Evolutionary conservation across 2,329 filamentous ascomycete species (phyloP), one percentile per base, ranked within the genome.

Genomic region (Plenodomus biglobosus): DNA sequence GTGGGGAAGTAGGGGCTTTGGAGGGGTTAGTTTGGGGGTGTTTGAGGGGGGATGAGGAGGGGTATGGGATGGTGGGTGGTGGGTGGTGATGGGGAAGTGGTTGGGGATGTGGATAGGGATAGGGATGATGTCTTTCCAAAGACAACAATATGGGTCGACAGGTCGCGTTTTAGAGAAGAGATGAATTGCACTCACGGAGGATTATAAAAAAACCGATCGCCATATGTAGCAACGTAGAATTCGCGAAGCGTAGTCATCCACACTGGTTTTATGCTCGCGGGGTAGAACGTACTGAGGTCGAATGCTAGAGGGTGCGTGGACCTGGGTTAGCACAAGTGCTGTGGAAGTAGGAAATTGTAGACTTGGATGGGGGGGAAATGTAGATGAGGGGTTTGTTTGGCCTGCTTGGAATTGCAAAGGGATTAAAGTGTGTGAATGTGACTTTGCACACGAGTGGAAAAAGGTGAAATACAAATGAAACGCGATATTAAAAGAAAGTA

Each of bases 191-290:
- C 68, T 57, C 64, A 72, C 34, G 84, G 84, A 1, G 82, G 76
- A 3, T 73, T 62, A 27, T 77, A 74, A 71, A 87, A 86, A 74
- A 86, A 85, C 44, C 78, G 80, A 62, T 88, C 85, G 13, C 77
- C 75, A 65, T 85, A 86, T 1, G 77, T 85, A 1, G 72, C 64
- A 50, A 85, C 74, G 68, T 87, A 86, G 69, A 74, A 86, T 2
- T 70, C 61, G 48, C 81, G 80, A 2, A 87, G 51, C 0, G 66
- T 52, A 36, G 65, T 65, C 59, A 84, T 78, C 62, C 81, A 74
- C 0, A 69, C 44, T 0, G 80, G 80, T 40, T 75, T 76, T 8
- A 85, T 56, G 32, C 69, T 67, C 3, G 71, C 40, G 1, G 85
- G 84, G 53, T 84, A 85, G 46, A 84, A 73, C n/a, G 78, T 73